phyloP scores from a whole-genome alignment of 768 basidiomycete genomes.

The Tricholoma furcatifolium region DNA sequence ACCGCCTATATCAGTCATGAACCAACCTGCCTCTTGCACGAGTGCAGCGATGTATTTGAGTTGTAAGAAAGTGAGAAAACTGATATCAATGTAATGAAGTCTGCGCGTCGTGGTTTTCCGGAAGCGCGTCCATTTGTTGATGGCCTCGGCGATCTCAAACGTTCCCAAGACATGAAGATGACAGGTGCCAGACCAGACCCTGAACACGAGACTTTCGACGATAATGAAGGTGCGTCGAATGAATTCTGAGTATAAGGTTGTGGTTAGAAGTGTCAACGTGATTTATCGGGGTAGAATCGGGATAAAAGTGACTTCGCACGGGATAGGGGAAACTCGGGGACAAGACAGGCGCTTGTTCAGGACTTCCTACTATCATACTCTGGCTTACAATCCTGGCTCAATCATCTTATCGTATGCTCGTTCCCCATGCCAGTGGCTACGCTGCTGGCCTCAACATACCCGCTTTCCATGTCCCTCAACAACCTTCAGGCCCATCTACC shows the following conservation, averaged over 20 bases:
- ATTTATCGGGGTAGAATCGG: conserved; percentile 22
- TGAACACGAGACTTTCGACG: conserved; percentile 1
- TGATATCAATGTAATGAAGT: too few relatives aligned
- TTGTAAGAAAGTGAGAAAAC: too few relatives aligned
- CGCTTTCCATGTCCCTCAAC: conserved; percentile 15
- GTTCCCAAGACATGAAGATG: conserved; percentile 10
- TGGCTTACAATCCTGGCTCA: conserved; percentile 16
- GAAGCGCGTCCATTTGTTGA: conserved; percentile 1
- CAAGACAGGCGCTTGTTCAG: conserved; percentile 6
- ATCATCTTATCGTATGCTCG: conserved; percentile 17
- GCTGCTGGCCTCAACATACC: conserved; percentile 10
- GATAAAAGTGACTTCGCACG: conserved; percentile 20
- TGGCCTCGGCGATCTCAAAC: conserved; percentile 3
- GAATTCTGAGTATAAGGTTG: not conserved
- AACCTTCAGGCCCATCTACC: conserved; percentile 10
- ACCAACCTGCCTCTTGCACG: too few relatives aligned
- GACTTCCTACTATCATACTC: conserved; percentile 10
- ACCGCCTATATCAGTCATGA: too few relatives aligned
- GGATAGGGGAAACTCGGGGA: conserved; percentile 25
- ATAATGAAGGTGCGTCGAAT: not conserved
- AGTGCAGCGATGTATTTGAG: too few relatives aligned
- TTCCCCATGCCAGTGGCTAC: conserved; percentile 13
- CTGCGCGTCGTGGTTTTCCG: too few relatives aligned
- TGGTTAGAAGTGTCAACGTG: conserved; percentile 9
- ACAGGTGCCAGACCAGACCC: not conserved